A percentile compares a stretch with the other conserved stretches of the same genome.
Evolutionary conservation across 2,329 filamentous ascomycete species (phyloP).

Genomic region (Elsinoe perseae): DNA sequence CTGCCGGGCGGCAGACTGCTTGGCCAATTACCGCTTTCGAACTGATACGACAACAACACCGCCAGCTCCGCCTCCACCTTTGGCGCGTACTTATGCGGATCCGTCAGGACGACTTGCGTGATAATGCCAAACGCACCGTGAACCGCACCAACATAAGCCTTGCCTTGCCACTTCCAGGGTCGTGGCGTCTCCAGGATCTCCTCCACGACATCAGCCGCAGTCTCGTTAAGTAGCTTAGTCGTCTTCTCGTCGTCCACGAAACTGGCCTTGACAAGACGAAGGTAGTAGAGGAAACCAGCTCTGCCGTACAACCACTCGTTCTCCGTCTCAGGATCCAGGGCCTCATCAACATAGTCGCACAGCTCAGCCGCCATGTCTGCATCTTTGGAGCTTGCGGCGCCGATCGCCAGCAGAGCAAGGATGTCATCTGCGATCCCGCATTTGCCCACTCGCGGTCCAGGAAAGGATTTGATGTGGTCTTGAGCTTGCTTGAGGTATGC

Average conservation of each 20-base stretch:
- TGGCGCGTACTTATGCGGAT: slow-evolving; percentile 47
- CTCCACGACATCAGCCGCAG: slow-evolving; percentile 50
- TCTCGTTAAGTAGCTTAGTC: slow-evolving; percentile 45
- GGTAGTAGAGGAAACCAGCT: slow-evolving; percentile 59
- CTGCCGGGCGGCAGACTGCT: slow-evolving; percentile 45
- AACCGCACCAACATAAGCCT: slow-evolving; percentile 56
- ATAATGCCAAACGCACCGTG: slow-evolving; percentile 64
- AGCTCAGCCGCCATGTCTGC: slow-evolving; percentile 42
- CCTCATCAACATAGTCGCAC: slow-evolving; percentile 44
- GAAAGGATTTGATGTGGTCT: slow-evolving; percentile 42
- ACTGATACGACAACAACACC: slow-evolving; percentile 52
- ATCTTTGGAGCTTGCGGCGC: slow-evolving; percentile 44
- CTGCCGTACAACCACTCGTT: slow-evolving; percentile 62
- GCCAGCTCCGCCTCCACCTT: slow-evolving; percentile 48
- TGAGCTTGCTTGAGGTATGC: slow-evolving; percentile 45
- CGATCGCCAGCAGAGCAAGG: slow-evolving; percentile 42
- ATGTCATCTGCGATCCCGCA: slow-evolving; percentile 47
- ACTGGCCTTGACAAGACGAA: slow-evolving; percentile 54
- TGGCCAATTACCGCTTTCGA: slow-evolving; percentile 56
- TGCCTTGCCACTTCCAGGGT: slow-evolving; percentile 59
- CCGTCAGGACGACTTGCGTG: slow-evolving; percentile 57
- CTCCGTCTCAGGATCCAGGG: slow-evolving; percentile 39
- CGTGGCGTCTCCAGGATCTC: slow-evolving; percentile 50
- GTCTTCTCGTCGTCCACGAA: slow-evolving; percentile 45
- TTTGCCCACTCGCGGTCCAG: slow-evolving; percentile 38